Conservation (phyloP, 371 early-diverging fungal genomes). For the Sporodiniella umbellata region DNA sequence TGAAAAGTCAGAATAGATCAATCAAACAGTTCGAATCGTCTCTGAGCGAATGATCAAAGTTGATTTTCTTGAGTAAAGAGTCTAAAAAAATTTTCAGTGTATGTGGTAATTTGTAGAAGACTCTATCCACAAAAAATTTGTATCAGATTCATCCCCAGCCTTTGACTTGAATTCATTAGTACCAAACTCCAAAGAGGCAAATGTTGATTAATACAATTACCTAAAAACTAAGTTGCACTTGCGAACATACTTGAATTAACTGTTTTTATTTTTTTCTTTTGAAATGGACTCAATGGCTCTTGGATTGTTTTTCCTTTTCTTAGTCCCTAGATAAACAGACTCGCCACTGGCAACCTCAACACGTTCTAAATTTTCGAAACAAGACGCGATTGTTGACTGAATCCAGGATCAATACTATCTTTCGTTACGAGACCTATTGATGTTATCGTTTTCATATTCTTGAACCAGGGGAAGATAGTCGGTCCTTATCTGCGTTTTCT, state of each 20-base stretch:
- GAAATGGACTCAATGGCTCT: neutral
- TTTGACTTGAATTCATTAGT: neutral
- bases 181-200: neutral
- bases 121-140: neutral
- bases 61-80: neutral
- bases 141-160: neutral
- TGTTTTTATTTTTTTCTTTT: too few relatives aligned
- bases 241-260: neutral
- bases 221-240: neutral
- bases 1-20: constrained; percentile 5
- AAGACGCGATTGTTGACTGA: neutral
- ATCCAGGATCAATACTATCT: neutral
- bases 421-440: neutral
- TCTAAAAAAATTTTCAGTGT: neutral
- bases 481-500: constrained; percentile 1
- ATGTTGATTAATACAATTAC: neutral
- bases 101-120: neutral
- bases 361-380: neutral
- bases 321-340: constrained; percentile 1
- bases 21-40: constrained; percentile 3
- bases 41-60: constrained; percentile 3
- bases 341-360: constrained; percentile 3
- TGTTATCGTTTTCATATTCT: constrained; percentile 2
- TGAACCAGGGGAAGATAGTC: neutral
- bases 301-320: constrained; percentile 1